Conservation (phyloP, 305 asterid species). For the Euphrasia arctica region DNA sequence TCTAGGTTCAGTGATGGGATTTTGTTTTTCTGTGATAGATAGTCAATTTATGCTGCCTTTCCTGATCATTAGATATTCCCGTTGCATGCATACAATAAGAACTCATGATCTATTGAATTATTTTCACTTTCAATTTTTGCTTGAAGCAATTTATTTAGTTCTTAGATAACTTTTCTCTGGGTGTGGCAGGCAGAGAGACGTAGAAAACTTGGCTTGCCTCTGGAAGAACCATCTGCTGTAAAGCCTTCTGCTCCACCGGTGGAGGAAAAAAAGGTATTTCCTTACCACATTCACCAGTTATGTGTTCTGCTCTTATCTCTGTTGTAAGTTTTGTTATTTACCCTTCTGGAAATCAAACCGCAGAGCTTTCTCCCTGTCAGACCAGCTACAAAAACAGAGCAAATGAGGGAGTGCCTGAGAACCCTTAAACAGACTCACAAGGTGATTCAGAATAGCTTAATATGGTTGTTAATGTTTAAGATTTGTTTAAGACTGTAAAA, state of each 20-base stretch:
- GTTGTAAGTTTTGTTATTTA: constrained; percentile 17
- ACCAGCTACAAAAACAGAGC: constrained; percentile 94
- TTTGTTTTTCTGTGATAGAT: not conserved
- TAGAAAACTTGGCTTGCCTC: constrained; percentile 87
- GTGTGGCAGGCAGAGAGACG: constrained; percentile 93
- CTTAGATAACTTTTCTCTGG: constrained; percentile 16
- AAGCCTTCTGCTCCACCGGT: constrained; percentile 79
- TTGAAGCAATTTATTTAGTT: constrained; percentile 4
- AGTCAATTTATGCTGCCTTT: not conserved
- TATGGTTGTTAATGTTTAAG: constrained; percentile 9
- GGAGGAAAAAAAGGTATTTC: constrained; percentile 80
- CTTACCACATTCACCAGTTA: constrained; percentile 2
- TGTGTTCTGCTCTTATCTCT: constrained; percentile 20
- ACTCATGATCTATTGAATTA: not conserved
- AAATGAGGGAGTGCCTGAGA: constrained; percentile 93
- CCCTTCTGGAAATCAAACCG: constrained; percentile 23
- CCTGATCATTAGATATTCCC: constrained; percentile 8
- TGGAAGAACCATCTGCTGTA: constrained; percentile 62
- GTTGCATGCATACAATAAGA: constrained; percentile 7
- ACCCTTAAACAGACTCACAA: constrained; percentile 78
- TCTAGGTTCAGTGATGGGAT: not conserved
- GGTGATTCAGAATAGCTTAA: constrained; percentile 42
- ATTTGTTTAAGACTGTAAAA: not conserved
- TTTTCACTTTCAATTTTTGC: constrained; percentile 14
- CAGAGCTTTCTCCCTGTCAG: constrained; percentile 86